Percentiles rank a stretch among this genome's conserved stretches.
Conservation (phyloP, 2,329 filamentous ascomycete species). For the Neonectria faginata region DNA sequence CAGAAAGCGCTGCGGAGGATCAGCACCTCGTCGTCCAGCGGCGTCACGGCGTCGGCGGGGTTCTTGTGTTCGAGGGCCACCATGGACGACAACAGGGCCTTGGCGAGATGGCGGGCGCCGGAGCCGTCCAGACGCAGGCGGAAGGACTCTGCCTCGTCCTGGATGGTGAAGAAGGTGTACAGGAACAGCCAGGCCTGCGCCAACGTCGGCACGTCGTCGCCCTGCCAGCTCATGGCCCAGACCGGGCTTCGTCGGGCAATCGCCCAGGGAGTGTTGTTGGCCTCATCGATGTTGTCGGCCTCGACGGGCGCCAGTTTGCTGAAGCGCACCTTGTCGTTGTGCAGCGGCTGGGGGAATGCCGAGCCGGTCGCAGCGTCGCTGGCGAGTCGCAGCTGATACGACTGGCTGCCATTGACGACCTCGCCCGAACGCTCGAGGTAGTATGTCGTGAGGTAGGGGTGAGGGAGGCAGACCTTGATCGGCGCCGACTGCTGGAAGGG, state of each 20-base stretch:
- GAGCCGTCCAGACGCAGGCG: slow-evolving; percentile 39
- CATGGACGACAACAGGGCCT: slow-evolving; percentile 52
- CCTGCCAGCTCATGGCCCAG: slow-evolving; percentile 57
- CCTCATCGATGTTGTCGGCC: slow-evolving; percentile 41
- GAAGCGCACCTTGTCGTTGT: slow-evolving; percentile 37
- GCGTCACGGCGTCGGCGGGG: slow-evolving; percentile 48
- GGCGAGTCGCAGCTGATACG: slow-evolving; percentile 40
- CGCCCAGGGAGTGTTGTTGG: slow-evolving; percentile 59
- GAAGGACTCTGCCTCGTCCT: slow-evolving; percentile 39
- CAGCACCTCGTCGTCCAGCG: slow-evolving; percentile 51
- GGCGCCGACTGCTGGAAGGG: slow-evolving; percentile 38
- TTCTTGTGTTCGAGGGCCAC: slow-evolving; percentile 58
- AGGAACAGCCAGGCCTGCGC: slow-evolving; percentile 63
- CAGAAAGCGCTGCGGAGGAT: slow-evolving; percentile 68
- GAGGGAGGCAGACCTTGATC: slow-evolving; percentile 58
- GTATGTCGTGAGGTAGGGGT: slow-evolving; percentile 43
- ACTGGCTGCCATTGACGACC: slow-evolving; percentile 28
- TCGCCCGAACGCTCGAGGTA: slow-evolving; percentile 35
- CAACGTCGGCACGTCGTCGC: slow-evolving; percentile 52
- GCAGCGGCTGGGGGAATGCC: slow-evolving; percentile 37
- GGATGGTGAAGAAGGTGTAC: slow-evolving; percentile 59
- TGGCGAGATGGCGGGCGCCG: slow-evolving; percentile 34
- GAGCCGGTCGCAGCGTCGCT: slow-evolving; percentile 32
- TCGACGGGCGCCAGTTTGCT: slow-evolving; percentile 33
- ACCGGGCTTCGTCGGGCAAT: slow-evolving; percentile 61